Evolutionary conservation across 345 rosid species (phyloP).

Genomic region (Arabidopsis suecica): DNA sequence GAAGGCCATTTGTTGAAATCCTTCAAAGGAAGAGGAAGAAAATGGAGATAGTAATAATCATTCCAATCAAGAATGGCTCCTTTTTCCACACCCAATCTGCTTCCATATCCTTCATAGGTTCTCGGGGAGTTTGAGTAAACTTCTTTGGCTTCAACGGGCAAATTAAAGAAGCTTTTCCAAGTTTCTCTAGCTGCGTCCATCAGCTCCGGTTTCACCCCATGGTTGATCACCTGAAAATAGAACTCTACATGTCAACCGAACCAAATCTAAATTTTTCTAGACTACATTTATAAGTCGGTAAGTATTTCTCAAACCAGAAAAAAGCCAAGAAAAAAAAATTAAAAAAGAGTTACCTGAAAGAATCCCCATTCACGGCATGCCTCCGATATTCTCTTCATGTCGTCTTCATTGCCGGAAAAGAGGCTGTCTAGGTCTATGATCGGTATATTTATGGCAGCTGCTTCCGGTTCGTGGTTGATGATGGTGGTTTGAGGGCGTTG

Average conservation of each 20-base stretch:
- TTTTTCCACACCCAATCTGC: conserved; percentile 80
- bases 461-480: conserved; percentile 24
- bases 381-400: conserved; percentile 45
- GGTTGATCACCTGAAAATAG: conserved; percentile 56
- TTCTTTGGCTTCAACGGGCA: conserved; percentile 72
- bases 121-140: conserved; percentile 68
- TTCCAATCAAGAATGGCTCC: conserved; percentile 97
- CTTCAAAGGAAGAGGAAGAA: conserved; percentile 59
- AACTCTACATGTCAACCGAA: background rate
- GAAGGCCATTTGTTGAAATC: conserved; percentile 83
- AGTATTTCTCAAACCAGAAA: background rate
- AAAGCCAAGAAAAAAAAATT: background rate
- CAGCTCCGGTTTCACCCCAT: conserved; percentile 66
- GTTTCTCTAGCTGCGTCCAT: conserved; percentile 63
- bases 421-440: conserved; percentile 66
- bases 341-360: conserved; percentile 58
- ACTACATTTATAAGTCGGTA: background rate
- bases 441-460: conserved; percentile 59
- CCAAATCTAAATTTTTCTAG: background rate
- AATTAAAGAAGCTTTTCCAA: conserved; percentile 75
- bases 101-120: conserved; percentile 95
- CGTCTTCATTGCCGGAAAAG: conserved; percentile 31
- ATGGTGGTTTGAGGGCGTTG: conserved; percentile 45
- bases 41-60: conserved; percentile 84
- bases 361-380: conserved; percentile 91